Evolutionary conservation across 768 basidiomycete genomes (phyloP), one percentile per base, ranked within the genome.

Genomic region (Mycena metata): DNA sequence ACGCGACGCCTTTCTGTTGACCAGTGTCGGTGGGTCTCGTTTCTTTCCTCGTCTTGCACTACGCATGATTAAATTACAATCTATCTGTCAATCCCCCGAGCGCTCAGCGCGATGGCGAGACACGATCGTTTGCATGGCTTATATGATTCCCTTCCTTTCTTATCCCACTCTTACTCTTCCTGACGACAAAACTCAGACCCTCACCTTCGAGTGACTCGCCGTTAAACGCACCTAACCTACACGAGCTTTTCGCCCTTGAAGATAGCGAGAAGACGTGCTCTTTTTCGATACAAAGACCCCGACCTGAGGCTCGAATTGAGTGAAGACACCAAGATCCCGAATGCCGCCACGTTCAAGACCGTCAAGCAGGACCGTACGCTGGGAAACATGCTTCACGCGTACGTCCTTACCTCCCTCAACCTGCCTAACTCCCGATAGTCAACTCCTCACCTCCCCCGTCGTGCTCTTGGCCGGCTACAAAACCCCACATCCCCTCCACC

Each of bases 401-500:
- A 78, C 69, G 90, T 86, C 1, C 15, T 49, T 24, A 51, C 35
- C 49, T 4, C 35, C 50, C 24, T 42, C 16, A n/a, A 26, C 39
- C 15, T 39, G 39, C 49, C 10, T 23, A 21, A 30, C 51, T 43
- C 51, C 33, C 49, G 16, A 33, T 24, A 98, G 96, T 3, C 96
- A 99, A 86, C 91, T 99, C 33, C 90, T 98, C 36, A 81, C 90
- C 8, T 92, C 93, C 88, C 92, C 94, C 7, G 85, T 90, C 71
- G 90, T 98, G 72, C 90, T 96, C 67, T 99, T 99, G 77, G 96
- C 96, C 1, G 98, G 98, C 1, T 99, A 99, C 90, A 96, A 96
- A 83, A 95, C 96, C 43, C 97, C 97, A 0, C 98, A 98, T 75
- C 97, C 98, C 1, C 89, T 97, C 23, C 95, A 98, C 70, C 96